Evolutionary conservation across 2,329 filamentous ascomycete species (phyloP), one percentile per base, ranked within the genome.

Genomic region (Calonectria pseudoturangicola): DNA sequence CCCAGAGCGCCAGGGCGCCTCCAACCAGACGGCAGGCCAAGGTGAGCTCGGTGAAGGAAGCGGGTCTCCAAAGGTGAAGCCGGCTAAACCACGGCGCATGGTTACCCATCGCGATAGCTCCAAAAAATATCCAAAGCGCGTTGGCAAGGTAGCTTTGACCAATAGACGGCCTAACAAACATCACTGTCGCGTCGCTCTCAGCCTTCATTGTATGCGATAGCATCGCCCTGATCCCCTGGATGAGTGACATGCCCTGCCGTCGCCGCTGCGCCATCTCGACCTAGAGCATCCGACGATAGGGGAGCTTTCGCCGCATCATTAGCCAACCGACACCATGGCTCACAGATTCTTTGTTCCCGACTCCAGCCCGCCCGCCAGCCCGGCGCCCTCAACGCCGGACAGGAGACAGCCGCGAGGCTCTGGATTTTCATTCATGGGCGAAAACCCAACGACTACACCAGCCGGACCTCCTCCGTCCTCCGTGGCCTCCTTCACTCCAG

Each of bases 401-500:
- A 84, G 84, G 70, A 82, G 79, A 68, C 81, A 81, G 39, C 81
- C 80, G 66, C 80, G 78, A 67, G 76, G 76, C 36, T 80, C 82
- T 25, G 84, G 82, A 45, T 79, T 83, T 50, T 87, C 86, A 48
- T 82, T 82, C 45, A 85, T 86, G 47, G 85, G 81, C 72, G 84
- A 87, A 10, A 83, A 86, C 63, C 88, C 88, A 8, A 88, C 89
- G 45, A 90, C 88, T 2, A 91, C 89, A 2, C 89, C 89, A 6
- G 87, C 86, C 21, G 89, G 86, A 0, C 86, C 86, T 33, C 88
- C 89, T 12, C 87, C 87, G 0, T 89, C 89, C 33, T 88, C 88
- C 9, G 85, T 86, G 10, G 86, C 86, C 5, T 90, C 88, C 51
- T 91, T 90, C 81, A 90, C 89, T 1, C 89, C 89, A 1, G 85